These are phyloP conservation scores for Lentithecium fluviatile DNA, from an alignment of 495 filamentous ascomycete genomes.

Conservation along the genomic window DNA sequence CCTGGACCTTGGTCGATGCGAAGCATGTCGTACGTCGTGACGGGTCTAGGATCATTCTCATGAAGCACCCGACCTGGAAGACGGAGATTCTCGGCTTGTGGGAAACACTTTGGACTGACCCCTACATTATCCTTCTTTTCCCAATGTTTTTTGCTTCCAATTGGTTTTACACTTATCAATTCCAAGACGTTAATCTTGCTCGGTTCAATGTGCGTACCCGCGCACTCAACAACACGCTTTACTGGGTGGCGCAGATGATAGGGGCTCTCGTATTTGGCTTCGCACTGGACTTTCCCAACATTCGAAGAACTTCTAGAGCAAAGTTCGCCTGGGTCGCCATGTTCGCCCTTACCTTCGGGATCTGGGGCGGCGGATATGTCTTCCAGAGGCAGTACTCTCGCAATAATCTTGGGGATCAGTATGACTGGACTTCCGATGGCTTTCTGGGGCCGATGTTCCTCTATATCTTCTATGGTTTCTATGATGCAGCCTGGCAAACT, in stretches of 20 bases:
- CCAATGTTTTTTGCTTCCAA: conserved; percentile 45
- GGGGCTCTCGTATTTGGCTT: conserved; percentile 75
- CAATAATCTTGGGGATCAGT: conserved; percentile 37
- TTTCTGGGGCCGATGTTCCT: conserved; percentile 83
- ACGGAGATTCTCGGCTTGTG: conserved; percentile 75
- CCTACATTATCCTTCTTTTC: conserved; percentile 79
- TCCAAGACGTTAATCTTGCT: conserved; percentile 58
- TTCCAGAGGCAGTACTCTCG: conserved; percentile 67
- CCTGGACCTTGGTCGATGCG: conserved; percentile 69
- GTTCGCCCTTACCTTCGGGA: conserved; percentile 68
- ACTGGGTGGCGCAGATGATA: conserved; percentile 84
- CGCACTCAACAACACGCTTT: conserved; percentile 77
- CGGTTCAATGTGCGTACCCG: conserved; percentile 79
- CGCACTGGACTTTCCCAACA: conserved; percentile 61
- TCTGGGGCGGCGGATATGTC: conserved; percentile 85
- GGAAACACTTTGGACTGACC: conserved; percentile 66
- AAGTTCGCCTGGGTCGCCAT: conserved; percentile 64
- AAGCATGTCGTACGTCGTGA: conserved; percentile 73
- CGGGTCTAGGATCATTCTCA: conserved; percentile 72
- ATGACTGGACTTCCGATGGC: conserved; percentile 63
- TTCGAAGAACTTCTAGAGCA: conserved; percentile 69
- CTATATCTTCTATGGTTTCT: conserved; percentile 90
- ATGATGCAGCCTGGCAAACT: conserved; percentile 81
- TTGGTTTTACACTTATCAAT: conserved; percentile 52
- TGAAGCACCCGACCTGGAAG: conserved; percentile 70